Evolutionary conservation across 495 filamentous ascomycete species (phyloP), one percentile per base, ranked within the genome.

Genomic region (Hyaloscypha variabilis): DNA sequence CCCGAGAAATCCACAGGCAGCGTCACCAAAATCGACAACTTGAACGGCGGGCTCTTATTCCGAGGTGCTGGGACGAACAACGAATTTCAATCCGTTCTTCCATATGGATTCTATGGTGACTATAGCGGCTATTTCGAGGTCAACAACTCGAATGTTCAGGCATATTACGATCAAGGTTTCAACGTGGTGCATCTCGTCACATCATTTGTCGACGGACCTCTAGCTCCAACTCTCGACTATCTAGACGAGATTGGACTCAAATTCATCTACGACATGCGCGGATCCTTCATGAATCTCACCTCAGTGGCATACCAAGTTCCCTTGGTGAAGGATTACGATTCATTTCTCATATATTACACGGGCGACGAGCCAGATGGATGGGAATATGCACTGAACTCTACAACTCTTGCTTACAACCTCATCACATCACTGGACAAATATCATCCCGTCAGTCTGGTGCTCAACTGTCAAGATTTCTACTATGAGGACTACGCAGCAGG

Each of bases 391-490:
- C 81, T 90, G 26, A 76, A 84, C 57, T 73, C 77, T 0, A 76
- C 79, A 0, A 55, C 65, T 0, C 63, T 71, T 0, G 78, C 79
- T 0, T 73, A 78, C 30, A 70, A 78, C 4, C 71, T 81, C 1
- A 80, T 91, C 68, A 81, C 81, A 54, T 62, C 65, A 0, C 70
- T 89, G 1, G 90, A 92, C 72, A 88, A 88, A 0, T 91, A 90
- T 72, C 89, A 91, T 72, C 89, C 88, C 0, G 82, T 89, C 5
- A 83, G 83, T 0, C 76, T 91, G 0, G 83, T 83, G 1, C 79
- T 91, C 29, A 91, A 91, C 75, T 92, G 90, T 80, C 80, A 83
- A 46, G 86, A 91, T 71, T 91, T 88, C 75, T 83, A 88, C 71
- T 92, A 87, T 71, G 71, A 69, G 19, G 71, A 83, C 4, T 91